phyloP scores from a whole-genome alignment of 2,329 filamentous ascomycete genomes.

The Blastomyces gilchristii region DNA sequence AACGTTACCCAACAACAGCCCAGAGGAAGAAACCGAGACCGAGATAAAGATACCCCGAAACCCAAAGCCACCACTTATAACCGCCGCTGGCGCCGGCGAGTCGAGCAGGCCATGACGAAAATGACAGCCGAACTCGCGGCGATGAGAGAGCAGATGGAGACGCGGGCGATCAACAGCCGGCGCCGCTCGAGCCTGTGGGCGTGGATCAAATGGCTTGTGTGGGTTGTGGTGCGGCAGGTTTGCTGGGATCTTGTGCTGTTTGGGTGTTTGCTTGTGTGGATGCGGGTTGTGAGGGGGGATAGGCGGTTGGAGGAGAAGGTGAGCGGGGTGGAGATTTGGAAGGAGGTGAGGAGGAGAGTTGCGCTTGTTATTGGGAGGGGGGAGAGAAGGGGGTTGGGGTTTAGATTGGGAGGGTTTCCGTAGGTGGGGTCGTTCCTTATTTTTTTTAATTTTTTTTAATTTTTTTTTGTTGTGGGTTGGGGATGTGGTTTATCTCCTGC shows the following conservation, averaged over 20 bases:
- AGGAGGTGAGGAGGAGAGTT: conserved; percentile 26
- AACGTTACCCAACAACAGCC: not conserved
- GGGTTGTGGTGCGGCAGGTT: conserved; percentile 62
- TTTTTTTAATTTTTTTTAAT: not conserved
- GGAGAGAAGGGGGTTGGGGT: conserved; percentile 18
- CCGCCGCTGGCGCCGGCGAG: conserved; percentile 63
- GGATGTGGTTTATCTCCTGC: not conserved
- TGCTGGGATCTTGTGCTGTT: conserved; percentile 56
- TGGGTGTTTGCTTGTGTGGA: conserved; percentile 31
- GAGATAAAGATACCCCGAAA: not conserved
- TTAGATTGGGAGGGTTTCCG: not conserved
- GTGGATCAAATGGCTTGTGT: conserved; percentile 62
- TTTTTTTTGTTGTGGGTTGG: not conserved
- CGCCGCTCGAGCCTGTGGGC: conserved; percentile 54
- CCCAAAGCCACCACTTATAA: conserved; percentile 25
- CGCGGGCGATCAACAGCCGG: conserved; percentile 59
- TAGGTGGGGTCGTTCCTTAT: not conserved
- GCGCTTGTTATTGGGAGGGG: conserved; percentile 20
- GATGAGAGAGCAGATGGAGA: conserved; percentile 78
- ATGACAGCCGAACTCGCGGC: conserved; percentile 90
- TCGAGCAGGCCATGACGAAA: conserved; percentile 77
- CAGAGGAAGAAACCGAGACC: not conserved
- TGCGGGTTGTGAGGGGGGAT: conserved; percentile 34
- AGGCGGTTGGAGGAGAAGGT: conserved; percentile 32
- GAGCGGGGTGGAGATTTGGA: conserved; percentile 22